These are phyloP conservation scores for Cercospora zeae-maydis DNA, from an alignment of 2,329 filamentous ascomycete genomes.

Conservation along the genomic window DNA sequence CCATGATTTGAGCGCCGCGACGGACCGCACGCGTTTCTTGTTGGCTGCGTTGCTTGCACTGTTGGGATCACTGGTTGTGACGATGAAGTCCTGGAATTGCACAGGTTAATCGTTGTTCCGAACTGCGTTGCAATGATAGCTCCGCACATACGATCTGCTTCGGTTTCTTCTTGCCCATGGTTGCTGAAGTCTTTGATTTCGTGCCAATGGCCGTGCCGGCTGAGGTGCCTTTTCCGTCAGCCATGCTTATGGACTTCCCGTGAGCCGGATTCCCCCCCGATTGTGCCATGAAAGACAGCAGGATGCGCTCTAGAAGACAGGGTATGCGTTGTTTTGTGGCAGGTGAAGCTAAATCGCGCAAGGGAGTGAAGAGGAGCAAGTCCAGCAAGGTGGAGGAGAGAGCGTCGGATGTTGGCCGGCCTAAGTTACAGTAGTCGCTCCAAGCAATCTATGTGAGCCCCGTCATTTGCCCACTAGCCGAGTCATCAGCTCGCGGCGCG, in stretches of 20 bases:
- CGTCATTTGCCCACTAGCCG: background rate
- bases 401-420: too few species aligned
- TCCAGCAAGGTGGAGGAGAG: background rate
- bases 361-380: background rate
- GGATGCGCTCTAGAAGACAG: background rate
- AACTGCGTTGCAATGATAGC: background rate
- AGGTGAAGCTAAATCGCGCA: background rate
- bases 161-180: slow-evolving; percentile 8
- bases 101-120: background rate
- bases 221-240: background rate
- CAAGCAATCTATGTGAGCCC: background rate
- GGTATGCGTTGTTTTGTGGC: background rate
- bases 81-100: slow-evolving; percentile 28
- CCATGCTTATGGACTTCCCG: background rate
- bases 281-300: background rate
- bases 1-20: slow-evolving; percentile 32
- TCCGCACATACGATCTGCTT: slow-evolving; percentile 17
- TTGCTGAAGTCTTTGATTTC: background rate
- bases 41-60: slow-evolving; percentile 25
- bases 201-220: background rate
- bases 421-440: background rate
- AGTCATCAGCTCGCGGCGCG: background rate
- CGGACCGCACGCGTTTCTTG: slow-evolving; percentile 32
- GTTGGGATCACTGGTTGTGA: slow-evolving; percentile 28
- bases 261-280: background rate